A percentile compares a stretch with the other conserved stretches of the same genome.
phyloP scores from a whole-genome alignment of 306 rosid genomes.

The Abrus pulchellus region DNA sequence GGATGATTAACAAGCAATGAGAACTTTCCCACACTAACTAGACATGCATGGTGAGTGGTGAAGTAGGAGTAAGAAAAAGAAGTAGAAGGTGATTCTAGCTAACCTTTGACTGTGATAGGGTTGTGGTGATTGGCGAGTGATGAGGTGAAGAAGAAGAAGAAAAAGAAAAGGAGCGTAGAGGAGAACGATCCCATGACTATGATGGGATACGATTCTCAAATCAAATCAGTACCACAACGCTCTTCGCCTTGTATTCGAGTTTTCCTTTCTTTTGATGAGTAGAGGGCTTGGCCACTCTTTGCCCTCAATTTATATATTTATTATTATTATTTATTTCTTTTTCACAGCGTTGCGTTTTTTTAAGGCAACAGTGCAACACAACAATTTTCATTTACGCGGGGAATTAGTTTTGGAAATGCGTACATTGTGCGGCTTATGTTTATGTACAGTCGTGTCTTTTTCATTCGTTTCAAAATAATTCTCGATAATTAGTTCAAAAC shows the following conservation, averaged over 20 bases:
- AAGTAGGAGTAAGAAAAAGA: not conserved
- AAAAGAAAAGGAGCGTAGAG: not conserved
- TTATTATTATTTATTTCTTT: not conserved
- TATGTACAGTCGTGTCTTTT: too few relatives aligned
- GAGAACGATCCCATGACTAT: slow-evolving; percentile 6
- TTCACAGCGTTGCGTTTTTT: slow-evolving; percentile 35
- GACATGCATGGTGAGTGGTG: not conserved
- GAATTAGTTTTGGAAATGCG: not conserved
- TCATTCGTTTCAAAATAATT: not conserved
- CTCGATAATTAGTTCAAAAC: not conserved
- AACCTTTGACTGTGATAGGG: slow-evolving; percentile 29
- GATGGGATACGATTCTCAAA: not conserved
- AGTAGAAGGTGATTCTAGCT: not conserved
- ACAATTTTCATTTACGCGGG: slow-evolving; percentile 18
- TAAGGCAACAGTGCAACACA: not conserved
- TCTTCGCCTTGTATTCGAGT: not conserved
- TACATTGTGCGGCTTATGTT: not conserved
- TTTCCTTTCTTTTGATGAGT: not conserved
- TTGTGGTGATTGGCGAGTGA: not conserved
- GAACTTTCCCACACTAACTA: not conserved
- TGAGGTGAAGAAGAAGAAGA: not conserved
- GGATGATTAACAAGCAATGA: not conserved
- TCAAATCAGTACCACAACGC: not conserved
- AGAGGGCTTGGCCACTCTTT: too few relatives aligned
- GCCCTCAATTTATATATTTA: not conserved